These are phyloP conservation scores for Fusarium concolor DNA, from an alignment of 2,329 filamentous ascomycete genomes.

Conservation along the genomic window DNA sequence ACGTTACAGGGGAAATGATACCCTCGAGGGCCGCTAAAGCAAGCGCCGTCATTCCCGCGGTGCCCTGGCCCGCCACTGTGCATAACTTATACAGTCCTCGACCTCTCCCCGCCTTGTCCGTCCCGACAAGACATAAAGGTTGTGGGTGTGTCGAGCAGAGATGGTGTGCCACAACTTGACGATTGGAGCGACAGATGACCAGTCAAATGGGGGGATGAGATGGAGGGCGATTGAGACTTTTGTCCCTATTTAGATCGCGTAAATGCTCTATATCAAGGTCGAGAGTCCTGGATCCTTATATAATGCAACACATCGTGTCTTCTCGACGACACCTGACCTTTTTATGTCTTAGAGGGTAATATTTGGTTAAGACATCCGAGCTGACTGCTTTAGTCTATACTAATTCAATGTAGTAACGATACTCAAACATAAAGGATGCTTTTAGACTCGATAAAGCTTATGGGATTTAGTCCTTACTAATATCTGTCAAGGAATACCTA, in stretches of 20 bases:
- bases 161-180: slow-evolving; percentile 30
- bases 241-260: slow-evolving; percentile 25
- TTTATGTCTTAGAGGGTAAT: slow-evolving; percentile 7
- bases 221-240: slow-evolving; percentile 41
- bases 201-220: slow-evolving; percentile 29
- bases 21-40: slow-evolving; percentile 32
- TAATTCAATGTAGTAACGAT: too few species aligned
- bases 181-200: slow-evolving; percentile 37
- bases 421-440: too few species aligned
- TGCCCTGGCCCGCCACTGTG: slow-evolving; percentile 38
- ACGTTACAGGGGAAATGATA: slow-evolving; percentile 40
- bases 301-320: slow-evolving; percentile 33
- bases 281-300: slow-evolving; percentile 9
- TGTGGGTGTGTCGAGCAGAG: slow-evolving; percentile 23
- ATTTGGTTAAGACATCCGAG: neutral
- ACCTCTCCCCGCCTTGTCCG: slow-evolving; percentile 18
- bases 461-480: too few species aligned
- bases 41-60: slow-evolving; percentile 31
- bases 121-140: slow-evolving; percentile 23
- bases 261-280: slow-evolving; percentile 12
- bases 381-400: neutral
- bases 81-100: slow-evolving; percentile 27
- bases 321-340: slow-evolving; percentile 27
- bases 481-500: too few species aligned
- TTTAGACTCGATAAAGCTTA: too few species aligned